A percentile compares a stretch with the other conserved stretches of the same genome.
Evolutionary conservation across 2,329 filamentous ascomycete genomes (phyloP).

Genomic region (Sarocladium oryzae): DNA sequence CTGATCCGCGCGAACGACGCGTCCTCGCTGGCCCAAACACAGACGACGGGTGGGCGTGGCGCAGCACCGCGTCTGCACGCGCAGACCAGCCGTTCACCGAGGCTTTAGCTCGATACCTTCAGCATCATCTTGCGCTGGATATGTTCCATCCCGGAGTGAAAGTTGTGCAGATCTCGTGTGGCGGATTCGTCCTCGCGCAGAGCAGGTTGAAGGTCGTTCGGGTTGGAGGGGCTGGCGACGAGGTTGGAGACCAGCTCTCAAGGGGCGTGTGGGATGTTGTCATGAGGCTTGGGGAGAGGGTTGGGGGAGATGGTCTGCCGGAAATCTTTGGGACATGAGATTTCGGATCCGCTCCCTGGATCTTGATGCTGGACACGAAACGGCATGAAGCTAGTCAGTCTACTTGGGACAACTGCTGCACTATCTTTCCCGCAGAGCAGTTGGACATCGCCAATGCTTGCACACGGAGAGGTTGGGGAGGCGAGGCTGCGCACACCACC

Average conservation of each 20-base stretch:
- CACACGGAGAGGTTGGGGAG: neutral
- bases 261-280: constrained; percentile 32
- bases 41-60: constrained; percentile 50
- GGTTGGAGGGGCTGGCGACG: neutral
- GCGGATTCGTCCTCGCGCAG: constrained; percentile 49
- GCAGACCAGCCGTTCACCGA: constrained; percentile 37
- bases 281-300: constrained; percentile 27
- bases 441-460: neutral
- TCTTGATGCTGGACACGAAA: too few species aligned
- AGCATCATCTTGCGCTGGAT: constrained; percentile 47
- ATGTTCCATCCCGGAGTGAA: constrained; percentile 49
- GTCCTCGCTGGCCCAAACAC: constrained; percentile 38
- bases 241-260: constrained; percentile 23
- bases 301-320: constrained; percentile 21
- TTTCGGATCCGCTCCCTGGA: neutral
- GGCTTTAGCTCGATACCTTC: constrained; percentile 42
- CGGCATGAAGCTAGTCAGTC: too few species aligned
- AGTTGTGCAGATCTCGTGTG: constrained; percentile 47
- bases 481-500: constrained; percentile 3
- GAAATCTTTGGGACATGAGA: constrained; percentile 1
- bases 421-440: too few species aligned
- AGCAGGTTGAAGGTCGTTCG: constrained; percentile 41
- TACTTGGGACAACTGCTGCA: too few species aligned
- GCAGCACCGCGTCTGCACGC: constrained; percentile 17
- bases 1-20: constrained; percentile 32